phyloP scores from a whole-genome alignment of 176 grass and related monocot species.

The Rhipidocladum racemiflorum region DNA sequence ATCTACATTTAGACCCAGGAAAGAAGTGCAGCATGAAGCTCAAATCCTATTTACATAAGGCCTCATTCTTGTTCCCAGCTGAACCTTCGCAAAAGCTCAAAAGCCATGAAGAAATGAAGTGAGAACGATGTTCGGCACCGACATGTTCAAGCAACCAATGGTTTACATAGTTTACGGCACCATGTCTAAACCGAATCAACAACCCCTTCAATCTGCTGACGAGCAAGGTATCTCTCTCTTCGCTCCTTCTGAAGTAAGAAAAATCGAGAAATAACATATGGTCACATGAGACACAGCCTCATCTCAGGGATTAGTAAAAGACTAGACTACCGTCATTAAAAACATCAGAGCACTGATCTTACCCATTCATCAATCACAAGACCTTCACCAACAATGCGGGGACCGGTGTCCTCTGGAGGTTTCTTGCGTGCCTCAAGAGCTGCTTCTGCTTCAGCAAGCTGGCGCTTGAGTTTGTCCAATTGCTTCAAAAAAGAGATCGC shows the following conservation, averaged over 20 bases:
- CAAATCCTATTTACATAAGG: slow-evolving; percentile 49
- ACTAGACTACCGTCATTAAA: slow-evolving; percentile 12
- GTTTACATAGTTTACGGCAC: slow-evolving; percentile 11
- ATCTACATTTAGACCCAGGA: slow-evolving; percentile 41
- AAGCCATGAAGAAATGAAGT: slow-evolving; percentile 35
- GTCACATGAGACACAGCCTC: slow-evolving; percentile 16
- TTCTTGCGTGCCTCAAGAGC: slow-evolving; percentile 92
- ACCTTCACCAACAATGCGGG: slow-evolving; percentile 77
- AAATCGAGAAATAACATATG: slow-evolving; percentile 1
- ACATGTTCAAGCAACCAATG: slow-evolving; percentile 18
- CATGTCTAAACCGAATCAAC: slow-evolving; percentile 74
- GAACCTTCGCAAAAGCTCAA: slow-evolving; percentile 25
- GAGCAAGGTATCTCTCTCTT: slow-evolving; percentile 94
- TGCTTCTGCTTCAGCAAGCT: slow-evolving; percentile 90
- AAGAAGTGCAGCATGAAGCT: slow-evolving; percentile 36
- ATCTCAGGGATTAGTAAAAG: slow-evolving; percentile 26
- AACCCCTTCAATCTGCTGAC: slow-evolving; percentile 76
- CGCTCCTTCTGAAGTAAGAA: slow-evolving; percentile 76
- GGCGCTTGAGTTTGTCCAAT: slow-evolving; percentile 92
- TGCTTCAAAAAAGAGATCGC: slow-evolving; percentile 49
- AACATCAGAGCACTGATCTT: slow-evolving; percentile 32
- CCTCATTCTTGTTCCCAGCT: slow-evolving; percentile 48
- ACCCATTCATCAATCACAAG: slow-evolving; percentile 99
- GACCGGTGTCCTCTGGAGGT: slow-evolving; percentile 66
- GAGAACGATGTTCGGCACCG: background rate